Conservation (phyloP, 2,329 filamentous ascomycete species). For the Ophiostoma australiae region DNA sequence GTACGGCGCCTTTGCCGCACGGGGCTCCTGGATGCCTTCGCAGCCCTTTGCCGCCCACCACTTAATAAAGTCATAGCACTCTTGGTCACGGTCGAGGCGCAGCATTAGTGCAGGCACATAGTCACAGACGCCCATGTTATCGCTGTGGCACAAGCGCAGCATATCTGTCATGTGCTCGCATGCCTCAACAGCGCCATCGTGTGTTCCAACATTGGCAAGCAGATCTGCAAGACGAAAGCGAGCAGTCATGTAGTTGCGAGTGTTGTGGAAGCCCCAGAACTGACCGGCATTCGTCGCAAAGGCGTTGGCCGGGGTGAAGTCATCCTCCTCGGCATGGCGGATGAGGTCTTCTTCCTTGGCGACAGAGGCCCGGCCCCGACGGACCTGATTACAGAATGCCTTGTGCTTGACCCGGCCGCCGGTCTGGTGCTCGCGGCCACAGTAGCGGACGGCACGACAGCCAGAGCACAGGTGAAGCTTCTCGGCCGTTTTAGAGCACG, state of each 20-base stretch:
- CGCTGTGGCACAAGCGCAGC: slow-evolving; percentile 13
- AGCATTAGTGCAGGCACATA: slow-evolving; percentile 30
- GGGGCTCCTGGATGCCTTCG: slow-evolving; percentile 1
- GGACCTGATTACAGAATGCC: slow-evolving; percentile 29
- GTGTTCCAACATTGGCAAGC: slow-evolving; percentile 26
- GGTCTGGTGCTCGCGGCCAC: slow-evolving; percentile 30
- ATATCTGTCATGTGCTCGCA: background rate
- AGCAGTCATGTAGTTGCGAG: slow-evolving; percentile 38
- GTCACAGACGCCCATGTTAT: slow-evolving; percentile 25
- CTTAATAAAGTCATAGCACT: slow-evolving; percentile 45
- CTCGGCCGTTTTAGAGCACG: background rate
- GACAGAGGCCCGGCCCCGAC: slow-evolving; percentile 25
- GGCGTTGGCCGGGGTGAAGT: background rate
- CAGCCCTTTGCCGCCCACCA: slow-evolving; percentile 38
- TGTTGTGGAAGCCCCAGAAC: slow-evolving; percentile 35
- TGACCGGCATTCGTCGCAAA: slow-evolving; percentile 30
- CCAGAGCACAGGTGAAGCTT: slow-evolving; percentile 28
- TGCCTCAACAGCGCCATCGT: background rate
- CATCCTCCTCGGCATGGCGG: background rate
- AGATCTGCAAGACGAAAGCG: slow-evolving; percentile 32
- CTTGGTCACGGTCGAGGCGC: slow-evolving; percentile 34
- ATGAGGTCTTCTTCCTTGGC: slow-evolving; percentile 16
- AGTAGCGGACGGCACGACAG: slow-evolving; percentile 32
- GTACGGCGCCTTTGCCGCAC: background rate
- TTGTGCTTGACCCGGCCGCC: slow-evolving; percentile 30